phyloP scores from a whole-genome alignment of 2,329 filamentous ascomycete species.

The Diaporthe sp. region DNA sequence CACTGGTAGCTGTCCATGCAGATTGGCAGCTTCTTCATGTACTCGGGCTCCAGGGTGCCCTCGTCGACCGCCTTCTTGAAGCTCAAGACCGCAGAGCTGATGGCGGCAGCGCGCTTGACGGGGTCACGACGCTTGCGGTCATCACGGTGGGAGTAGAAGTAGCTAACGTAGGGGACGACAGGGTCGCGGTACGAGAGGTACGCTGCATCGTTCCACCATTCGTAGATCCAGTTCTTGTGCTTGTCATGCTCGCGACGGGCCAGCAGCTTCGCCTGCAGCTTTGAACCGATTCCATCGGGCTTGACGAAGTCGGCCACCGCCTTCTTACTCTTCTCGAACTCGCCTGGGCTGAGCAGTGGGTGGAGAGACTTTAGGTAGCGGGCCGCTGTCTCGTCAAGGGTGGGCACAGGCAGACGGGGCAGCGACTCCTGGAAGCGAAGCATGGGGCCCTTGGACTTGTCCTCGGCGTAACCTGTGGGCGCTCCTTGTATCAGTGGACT shows the following conservation, averaged over 20 bases:
- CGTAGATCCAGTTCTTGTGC: conserved; percentile 92
- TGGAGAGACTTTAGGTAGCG: conserved; percentile 86
- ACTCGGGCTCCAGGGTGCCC: conserved; percentile 91
- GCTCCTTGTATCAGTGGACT: conserved; percentile 29
- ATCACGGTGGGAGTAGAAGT: conserved; percentile 99
- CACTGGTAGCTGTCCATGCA: conserved; percentile 99
- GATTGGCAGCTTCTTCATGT: conserved; percentile 97
- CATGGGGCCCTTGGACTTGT: conserved; percentile 83
- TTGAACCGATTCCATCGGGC: conserved; percentile 85
- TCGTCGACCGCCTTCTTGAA: conserved; percentile 94
- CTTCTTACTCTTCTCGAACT: conserved; percentile 80
- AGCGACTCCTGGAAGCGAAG: conserved; percentile 89
- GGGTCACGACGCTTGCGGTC: conserved; percentile 90
- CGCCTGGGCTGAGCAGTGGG: conserved; percentile 76
- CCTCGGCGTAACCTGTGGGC: conserved; percentile 79
- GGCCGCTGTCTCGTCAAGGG: conserved; percentile 83
- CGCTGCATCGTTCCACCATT: conserved; percentile 98
- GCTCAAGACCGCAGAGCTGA: conserved; percentile 86
- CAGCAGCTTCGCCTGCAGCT: conserved; percentile 88
- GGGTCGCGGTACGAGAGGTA: conserved; percentile 96
- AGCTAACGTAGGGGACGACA: conserved; percentile 97
- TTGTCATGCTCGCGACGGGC: conserved; percentile 84
- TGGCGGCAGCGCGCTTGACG: conserved; percentile 91
- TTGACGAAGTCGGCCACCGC: conserved; percentile 90
- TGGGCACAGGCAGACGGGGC: conserved; percentile 82